phyloP scores from a whole-genome alignment of 805 yeast genomes.

The Kodamaea leandrae region DNA sequence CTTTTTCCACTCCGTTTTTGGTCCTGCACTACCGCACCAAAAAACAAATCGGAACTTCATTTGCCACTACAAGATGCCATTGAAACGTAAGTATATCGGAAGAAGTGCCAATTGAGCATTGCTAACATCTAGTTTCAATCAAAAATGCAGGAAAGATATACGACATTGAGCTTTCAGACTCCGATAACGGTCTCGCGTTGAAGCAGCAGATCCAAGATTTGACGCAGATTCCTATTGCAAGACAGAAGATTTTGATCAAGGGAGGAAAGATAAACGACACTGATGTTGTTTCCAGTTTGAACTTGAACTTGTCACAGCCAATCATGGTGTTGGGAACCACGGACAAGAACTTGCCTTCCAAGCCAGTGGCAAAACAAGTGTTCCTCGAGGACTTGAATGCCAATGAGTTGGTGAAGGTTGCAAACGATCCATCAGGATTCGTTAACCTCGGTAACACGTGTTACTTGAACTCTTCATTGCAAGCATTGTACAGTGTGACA shows the following conservation, averaged over 20 bases:
- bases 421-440: slow-evolving; percentile 61
- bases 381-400: slow-evolving; percentile 69
- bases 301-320: slow-evolving; percentile 60
- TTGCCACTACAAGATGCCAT: slow-evolving; percentile 4
- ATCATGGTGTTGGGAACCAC: slow-evolving; percentile 94
- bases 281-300: slow-evolving; percentile 47
- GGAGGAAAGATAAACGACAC: slow-evolving; percentile 86
- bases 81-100: slow-evolving; percentile 7
- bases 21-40: neutral
- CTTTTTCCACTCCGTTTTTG: too few species aligned
- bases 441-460: slow-evolving; percentile 79
- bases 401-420: slow-evolving; percentile 36
- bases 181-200: slow-evolving; percentile 57
- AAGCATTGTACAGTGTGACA: slow-evolving; percentile 47
- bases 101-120: neutral
- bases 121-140: slow-evolving; percentile 23
- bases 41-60: slow-evolving; percentile 5
- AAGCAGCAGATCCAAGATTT: slow-evolving; percentile 67
- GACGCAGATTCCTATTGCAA: slow-evolving; percentile 81
- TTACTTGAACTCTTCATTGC: slow-evolving; percentile 70
- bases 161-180: slow-evolving; percentile 44
- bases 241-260: slow-evolving; percentile 87
- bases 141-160: slow-evolving; percentile 44
- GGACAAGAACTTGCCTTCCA: slow-evolving; percentile 53
- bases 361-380: slow-evolving; percentile 53